phyloP scores from a whole-genome alignment of 164 flowering plant species.

The Saururus chinensis region DNA sequence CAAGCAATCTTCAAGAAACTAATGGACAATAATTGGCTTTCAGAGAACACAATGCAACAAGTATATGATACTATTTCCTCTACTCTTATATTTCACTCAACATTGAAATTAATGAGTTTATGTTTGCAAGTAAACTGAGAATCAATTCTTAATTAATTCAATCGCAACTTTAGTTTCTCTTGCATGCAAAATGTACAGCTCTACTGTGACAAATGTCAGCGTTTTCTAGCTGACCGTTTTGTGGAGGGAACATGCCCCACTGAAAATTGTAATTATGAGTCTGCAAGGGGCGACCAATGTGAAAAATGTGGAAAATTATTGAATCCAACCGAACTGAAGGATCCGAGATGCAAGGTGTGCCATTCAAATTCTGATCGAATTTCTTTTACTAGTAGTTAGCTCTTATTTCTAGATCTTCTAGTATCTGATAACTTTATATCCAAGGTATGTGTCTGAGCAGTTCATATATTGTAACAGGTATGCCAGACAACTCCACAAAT shows the following conservation, averaged over 20 bases:
- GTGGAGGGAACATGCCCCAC: conserved; percentile 91
- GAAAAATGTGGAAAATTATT: conserved; percentile 81
- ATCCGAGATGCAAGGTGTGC: conserved; percentile 87
- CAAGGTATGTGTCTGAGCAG: no score
- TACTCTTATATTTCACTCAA: neutral
- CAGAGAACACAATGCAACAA: conserved; percentile 91
- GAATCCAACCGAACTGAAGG: conserved; percentile 85
- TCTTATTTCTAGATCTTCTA: no score
- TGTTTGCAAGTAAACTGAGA: no score
- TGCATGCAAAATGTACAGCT: no score
- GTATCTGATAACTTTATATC: no score
- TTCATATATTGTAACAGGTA: conserved; percentile 26
- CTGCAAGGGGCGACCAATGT: conserved; percentile 97
- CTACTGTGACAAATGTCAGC: conserved; percentile 71
- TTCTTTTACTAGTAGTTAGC: no score
- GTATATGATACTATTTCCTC: conserved; percentile 10
- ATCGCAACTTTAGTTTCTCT: no score
- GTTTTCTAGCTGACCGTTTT: conserved; percentile 82
- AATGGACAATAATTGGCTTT: conserved; percentile 73
- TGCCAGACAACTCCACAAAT: conserved; percentile 56
- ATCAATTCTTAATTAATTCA: no score
- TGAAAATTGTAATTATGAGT: conserved; percentile 59
- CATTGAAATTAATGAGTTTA: no score
- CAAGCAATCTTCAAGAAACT: conserved; percentile 77
- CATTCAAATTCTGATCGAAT: neutral